Conservation (phyloP, 2,329 filamentous ascomycete genomes). For the Apiospora pterosperma region DNA sequence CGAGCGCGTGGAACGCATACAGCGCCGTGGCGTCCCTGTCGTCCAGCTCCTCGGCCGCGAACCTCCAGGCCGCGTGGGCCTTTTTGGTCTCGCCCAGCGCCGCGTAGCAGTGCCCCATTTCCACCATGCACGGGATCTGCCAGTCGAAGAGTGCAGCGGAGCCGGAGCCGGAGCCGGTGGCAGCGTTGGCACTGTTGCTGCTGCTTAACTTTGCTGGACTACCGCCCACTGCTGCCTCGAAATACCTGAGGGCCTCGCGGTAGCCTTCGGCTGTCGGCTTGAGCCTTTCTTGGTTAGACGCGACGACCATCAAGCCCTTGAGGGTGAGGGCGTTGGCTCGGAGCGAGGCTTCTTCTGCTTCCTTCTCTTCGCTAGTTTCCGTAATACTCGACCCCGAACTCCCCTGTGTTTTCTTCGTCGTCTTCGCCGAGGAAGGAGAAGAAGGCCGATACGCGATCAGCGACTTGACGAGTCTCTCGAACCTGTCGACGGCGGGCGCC, state of each 20-base stretch:
- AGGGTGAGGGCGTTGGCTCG: neutral
- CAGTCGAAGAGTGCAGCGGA: slow-evolving; percentile 27
- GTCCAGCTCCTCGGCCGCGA: slow-evolving; percentile 28
- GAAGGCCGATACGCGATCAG: neutral
- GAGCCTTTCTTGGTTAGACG: neutral
- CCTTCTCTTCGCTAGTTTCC: neutral
- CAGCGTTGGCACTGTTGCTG: too few relatives aligned
- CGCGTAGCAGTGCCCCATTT: slow-evolving; percentile 24
- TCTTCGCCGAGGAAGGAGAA: neutral
- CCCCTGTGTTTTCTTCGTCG: neutral
- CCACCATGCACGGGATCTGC: slow-evolving; percentile 28
- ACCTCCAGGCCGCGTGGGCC: slow-evolving; percentile 18
- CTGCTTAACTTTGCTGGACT: slow-evolving; percentile 4
- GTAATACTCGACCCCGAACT: neutral
- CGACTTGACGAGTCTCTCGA: slow-evolving; percentile 10
- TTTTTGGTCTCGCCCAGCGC: slow-evolving; percentile 15
- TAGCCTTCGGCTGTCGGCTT: neutral
- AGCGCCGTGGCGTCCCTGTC: slow-evolving; percentile 19
- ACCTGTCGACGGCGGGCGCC: slow-evolving; percentile 14
- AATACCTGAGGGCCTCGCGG: neutral
- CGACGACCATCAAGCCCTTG: neutral
- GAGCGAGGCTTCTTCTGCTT: neutral
- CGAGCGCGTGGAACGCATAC: slow-evolving; percentile 24
- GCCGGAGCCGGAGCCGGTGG: slow-evolving; percentile 5
- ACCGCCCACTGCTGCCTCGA: slow-evolving; percentile 7